Evolutionary conservation across 352 stramenopile genomes (phyloP).

Genomic region (Peronosclerospora sorghi): DNA sequence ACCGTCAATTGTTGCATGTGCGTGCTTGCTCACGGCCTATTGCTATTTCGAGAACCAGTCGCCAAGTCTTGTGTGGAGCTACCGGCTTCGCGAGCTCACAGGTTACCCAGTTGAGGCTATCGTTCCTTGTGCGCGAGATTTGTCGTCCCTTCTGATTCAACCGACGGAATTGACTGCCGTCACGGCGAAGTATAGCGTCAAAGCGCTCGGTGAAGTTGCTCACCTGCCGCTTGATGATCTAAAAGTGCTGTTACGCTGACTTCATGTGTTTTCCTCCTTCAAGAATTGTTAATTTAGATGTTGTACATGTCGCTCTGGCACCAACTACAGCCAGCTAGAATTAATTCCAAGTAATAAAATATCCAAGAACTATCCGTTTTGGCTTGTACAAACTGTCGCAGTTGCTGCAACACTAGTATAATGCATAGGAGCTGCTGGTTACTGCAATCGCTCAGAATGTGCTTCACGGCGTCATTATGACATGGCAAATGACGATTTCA

Average conservation of each 20-base stretch:
- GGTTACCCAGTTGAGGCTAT: slow-evolving; percentile 31
- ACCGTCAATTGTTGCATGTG: slow-evolving; percentile 35
- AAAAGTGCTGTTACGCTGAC: slow-evolving; percentile 19
- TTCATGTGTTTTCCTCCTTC: slow-evolving; percentile 4
- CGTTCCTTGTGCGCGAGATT: slow-evolving; percentile 24
- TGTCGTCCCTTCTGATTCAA: slow-evolving; percentile 23
- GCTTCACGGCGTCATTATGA: not conserved
- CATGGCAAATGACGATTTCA: not conserved
- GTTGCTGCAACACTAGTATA: not conserved
- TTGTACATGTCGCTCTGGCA: slow-evolving; percentile 12
- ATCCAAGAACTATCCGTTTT: slow-evolving; percentile 3
- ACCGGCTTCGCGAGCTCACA: slow-evolving; percentile 35
- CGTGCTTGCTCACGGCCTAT: slow-evolving; percentile 36
- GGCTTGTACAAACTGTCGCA: not conserved
- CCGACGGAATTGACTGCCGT: slow-evolving; percentile 31
- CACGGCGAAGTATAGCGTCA: slow-evolving; percentile 32
- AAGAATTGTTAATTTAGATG: slow-evolving; percentile 17
- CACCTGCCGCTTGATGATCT: slow-evolving; percentile 27
- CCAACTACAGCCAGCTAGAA: slow-evolving; percentile 7
- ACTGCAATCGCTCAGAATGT: slow-evolving; percentile 1
- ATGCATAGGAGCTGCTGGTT: slow-evolving; percentile 1
- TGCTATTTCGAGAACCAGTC: slow-evolving; percentile 35
- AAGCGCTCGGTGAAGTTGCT: slow-evolving; percentile 25
- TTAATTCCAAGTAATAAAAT: slow-evolving; percentile 19
- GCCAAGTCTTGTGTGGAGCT: slow-evolving; percentile 34